Percentiles rank a stretch among this genome's conserved stretches.
Conservation (phyloP, 2,329 filamentous ascomycete genomes). For the Madurella fahalii region DNA sequence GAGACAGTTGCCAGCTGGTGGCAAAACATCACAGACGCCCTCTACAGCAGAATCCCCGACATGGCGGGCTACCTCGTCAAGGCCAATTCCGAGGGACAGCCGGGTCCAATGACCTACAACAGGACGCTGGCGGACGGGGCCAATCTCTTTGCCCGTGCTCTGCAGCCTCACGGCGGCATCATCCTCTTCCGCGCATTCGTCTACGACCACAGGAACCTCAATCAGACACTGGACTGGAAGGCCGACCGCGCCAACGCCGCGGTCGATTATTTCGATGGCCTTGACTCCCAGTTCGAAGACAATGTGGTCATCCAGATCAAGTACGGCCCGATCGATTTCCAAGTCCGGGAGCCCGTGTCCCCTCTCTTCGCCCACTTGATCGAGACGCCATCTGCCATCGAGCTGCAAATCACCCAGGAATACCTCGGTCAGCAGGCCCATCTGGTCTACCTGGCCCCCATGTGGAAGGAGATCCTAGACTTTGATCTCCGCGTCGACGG, state of each 20-base stretch:
- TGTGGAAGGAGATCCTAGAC: constrained; percentile 65
- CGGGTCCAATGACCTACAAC: constrained; percentile 65
- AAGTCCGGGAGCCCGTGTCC: constrained; percentile 63
- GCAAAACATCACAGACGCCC: constrained; percentile 52
- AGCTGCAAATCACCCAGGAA: constrained; percentile 64
- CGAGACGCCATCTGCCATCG: constrained; percentile 50
- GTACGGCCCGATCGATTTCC: constrained; percentile 71
- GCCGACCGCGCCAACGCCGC: constrained; percentile 67
- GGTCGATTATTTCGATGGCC: constrained; percentile 60
- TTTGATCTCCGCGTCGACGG: constrained; percentile 62
- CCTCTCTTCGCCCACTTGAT: constrained; percentile 56
- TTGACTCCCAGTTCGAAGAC: constrained; percentile 63
- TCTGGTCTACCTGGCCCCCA: constrained; percentile 61
- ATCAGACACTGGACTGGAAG: constrained; percentile 55
- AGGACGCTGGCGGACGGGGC: constrained; percentile 64
- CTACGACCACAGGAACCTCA: constrained; percentile 52
- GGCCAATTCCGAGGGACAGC: constrained; percentile 68
- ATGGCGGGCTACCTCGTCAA: constrained; percentile 67
- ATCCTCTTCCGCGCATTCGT: constrained; percentile 71
- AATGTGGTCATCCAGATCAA: constrained; percentile 72
- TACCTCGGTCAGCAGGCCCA: constrained; percentile 69
- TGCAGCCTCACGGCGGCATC: constrained; percentile 56
- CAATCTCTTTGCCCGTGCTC: constrained; percentile 60
- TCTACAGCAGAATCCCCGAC: constrained; percentile 61
- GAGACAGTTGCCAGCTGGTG: constrained; percentile 58